Evolutionary conservation across 2,329 filamentous ascomycete species (phyloP).

Genomic region (Trichophyton rubrum): DNA sequence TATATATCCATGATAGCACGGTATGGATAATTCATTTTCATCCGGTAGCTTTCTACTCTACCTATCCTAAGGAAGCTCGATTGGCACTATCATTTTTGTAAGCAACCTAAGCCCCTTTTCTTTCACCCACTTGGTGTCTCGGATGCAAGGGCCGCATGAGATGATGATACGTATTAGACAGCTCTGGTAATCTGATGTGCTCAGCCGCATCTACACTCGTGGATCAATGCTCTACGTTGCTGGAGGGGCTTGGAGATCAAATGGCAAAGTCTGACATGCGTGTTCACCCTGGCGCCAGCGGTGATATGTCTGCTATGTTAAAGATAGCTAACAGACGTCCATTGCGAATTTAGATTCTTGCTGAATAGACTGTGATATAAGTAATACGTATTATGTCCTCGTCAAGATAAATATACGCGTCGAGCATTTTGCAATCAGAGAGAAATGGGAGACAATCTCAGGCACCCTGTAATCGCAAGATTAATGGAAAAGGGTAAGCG

Average conservation of each 20-base stretch:
- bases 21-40: neutral
- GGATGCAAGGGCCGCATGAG: neutral
- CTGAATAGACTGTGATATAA: neutral
- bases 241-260: constrained; percentile 33
- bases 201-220: constrained; percentile 27
- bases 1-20: neutral
- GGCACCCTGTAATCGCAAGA: too few species aligned
- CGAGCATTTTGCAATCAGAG: too few species aligned
- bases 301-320: neutral
- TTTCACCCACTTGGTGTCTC: neutral
- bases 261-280: constrained; percentile 33
- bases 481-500: too few species aligned
- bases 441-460: too few species aligned
- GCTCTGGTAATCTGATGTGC: constrained; percentile 36
- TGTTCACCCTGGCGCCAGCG: neutral
- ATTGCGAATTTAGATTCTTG: neutral
- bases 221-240: constrained; percentile 15
- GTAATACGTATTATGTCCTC: too few species aligned
- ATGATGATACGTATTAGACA: constrained; percentile 27
- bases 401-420: too few species aligned
- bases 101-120: neutral
- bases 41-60: too few species aligned
- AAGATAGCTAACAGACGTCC: neutral
- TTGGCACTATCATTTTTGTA: neutral
- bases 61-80: neutral